A percentile compares a stretch with the other conserved stretches of the same genome.
phyloP scores from a whole-genome alignment of 352 stramenopile genomes.

The Pythium guiyangense region DNA sequence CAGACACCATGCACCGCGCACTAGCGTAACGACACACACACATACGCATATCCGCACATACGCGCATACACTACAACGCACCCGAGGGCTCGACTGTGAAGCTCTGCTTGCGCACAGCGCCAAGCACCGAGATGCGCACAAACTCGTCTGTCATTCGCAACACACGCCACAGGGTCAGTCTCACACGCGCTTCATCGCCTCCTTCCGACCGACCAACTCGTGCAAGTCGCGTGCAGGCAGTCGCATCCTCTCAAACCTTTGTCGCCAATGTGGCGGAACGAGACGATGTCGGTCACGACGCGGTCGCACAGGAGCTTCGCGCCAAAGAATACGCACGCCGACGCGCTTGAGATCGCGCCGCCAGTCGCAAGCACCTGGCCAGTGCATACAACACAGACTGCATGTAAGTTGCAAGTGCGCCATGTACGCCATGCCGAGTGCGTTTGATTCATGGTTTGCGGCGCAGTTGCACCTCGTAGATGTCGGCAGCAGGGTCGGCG shows the following conservation, averaged over 20 bases:
- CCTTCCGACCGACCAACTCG: not conserved
- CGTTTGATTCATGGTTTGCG: constrained; percentile 39
- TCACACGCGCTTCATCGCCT: not conserved
- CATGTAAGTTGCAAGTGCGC: constrained; percentile 23
- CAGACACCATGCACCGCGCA: too few relatives aligned
- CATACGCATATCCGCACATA: too few relatives aligned
- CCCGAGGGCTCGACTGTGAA: constrained; percentile 41
- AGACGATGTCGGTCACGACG: constrained; percentile 67
- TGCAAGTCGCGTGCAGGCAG: too few relatives aligned
- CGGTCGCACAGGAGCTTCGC: constrained; percentile 66
- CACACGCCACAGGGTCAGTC: not conserved
- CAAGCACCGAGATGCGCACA: constrained; percentile 52
- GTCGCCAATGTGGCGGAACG: constrained; percentile 56
- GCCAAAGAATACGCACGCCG: constrained; percentile 59
- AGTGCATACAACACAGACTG: constrained; percentile 18
- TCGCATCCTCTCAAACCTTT: constrained; percentile 19
- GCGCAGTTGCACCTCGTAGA: too few relatives aligned
- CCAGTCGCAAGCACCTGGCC: constrained; percentile 41
- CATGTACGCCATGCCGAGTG: constrained; percentile 47
- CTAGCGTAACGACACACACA: not conserved
- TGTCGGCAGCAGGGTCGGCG: too few relatives aligned
- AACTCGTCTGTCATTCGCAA: constrained; percentile 29
- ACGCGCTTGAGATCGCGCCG: constrained; percentile 63
- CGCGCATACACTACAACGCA: constrained; percentile 13
- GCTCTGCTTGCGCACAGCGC: constrained; percentile 45